Conservation (phyloP, 306 rosid genomes). For the Ziziphus jujuba region DNA sequence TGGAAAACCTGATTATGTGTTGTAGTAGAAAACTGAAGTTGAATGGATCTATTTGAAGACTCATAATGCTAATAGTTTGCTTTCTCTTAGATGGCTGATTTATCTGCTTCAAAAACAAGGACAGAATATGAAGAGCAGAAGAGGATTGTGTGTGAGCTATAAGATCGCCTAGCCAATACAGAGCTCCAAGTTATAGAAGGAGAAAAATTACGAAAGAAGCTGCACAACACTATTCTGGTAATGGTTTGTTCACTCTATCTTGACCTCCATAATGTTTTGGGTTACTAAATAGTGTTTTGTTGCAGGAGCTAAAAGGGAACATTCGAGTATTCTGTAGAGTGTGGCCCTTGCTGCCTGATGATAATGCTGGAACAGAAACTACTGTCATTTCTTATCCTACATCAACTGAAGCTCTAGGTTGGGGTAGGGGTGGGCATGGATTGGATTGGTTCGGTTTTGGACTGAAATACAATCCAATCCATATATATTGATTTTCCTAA, state of each 20-base stretch:
- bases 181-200: slow-evolving; percentile 75
- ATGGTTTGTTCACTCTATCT: slow-evolving; percentile 3
- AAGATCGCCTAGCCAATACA: slow-evolving; percentile 57
- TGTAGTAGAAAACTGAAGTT: not conserved
- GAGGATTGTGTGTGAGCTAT: slow-evolving; percentile 47
- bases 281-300: slow-evolving; percentile 17
- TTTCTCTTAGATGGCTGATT: slow-evolving; percentile 52
- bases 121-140: slow-evolving; percentile 63
- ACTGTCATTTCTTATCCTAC: slow-evolving; percentile 72
- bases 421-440: no score
- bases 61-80: not conserved
- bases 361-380: slow-evolving; percentile 53
- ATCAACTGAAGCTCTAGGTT: slow-evolving; percentile 74
- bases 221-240: slow-evolving; percentile 93
- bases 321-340: slow-evolving; percentile 95
- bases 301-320: slow-evolving; percentile 90
- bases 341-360: slow-evolving; percentile 86
- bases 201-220: slow-evolving; percentile 71
- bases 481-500: no score
- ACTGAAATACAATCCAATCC: no score
- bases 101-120: slow-evolving; percentile 59
- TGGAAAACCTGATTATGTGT: not conserved
- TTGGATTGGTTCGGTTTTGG: no score
- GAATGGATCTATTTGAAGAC: not conserved
- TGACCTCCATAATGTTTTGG: slow-evolving; percentile 1